phyloP scores from a whole-genome alignment of 345 rosid genomes.

The Corchorus capsularis region DNA sequence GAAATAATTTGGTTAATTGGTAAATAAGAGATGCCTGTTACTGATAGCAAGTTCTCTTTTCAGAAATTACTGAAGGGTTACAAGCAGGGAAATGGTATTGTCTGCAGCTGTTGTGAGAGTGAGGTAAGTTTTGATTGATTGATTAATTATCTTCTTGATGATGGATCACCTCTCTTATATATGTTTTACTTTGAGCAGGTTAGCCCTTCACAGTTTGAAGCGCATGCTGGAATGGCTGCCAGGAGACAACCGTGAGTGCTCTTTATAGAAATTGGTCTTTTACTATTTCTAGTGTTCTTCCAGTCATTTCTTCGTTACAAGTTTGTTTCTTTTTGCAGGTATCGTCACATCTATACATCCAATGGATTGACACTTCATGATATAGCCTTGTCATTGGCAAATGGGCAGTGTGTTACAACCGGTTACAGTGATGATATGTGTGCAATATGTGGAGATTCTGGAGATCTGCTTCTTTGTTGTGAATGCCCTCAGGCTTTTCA shows the following conservation, averaged over 20 bases:
- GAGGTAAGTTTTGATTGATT: constrained; percentile 51
- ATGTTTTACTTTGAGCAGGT: constrained; percentile 49
- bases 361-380: constrained; percentile 90
- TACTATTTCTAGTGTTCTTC: constrained; percentile 1
- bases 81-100: constrained; percentile 86
- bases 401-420: constrained; percentile 70
- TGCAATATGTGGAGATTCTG: constrained; percentile 84
- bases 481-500: constrained; percentile 93
- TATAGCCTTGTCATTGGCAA: constrained; percentile 79
- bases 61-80: constrained; percentile 77
- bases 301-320: constrained; percentile 17
- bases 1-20: constrained; percentile 15
- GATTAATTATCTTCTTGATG: constrained; percentile 3
- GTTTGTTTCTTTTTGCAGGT: constrained; percentile 47
- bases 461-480: constrained; percentile 70
- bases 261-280: constrained; percentile 20
- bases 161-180: constrained; percentile 9
- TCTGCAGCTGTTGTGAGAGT: constrained; percentile 77
- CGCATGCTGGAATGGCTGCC: constrained; percentile 99
- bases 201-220: constrained; percentile 98
- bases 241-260: constrained; percentile 98
- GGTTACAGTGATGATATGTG: constrained; percentile 90
- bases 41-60: constrained; percentile 22
- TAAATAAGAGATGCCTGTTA: constrained; percentile 2
- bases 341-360: constrained; percentile 85